Evolutionary conservation across 1,139 yeast species (phyloP), one percentile per base, ranked within the genome.

Genomic region (Pneumocystis canis): DNA sequence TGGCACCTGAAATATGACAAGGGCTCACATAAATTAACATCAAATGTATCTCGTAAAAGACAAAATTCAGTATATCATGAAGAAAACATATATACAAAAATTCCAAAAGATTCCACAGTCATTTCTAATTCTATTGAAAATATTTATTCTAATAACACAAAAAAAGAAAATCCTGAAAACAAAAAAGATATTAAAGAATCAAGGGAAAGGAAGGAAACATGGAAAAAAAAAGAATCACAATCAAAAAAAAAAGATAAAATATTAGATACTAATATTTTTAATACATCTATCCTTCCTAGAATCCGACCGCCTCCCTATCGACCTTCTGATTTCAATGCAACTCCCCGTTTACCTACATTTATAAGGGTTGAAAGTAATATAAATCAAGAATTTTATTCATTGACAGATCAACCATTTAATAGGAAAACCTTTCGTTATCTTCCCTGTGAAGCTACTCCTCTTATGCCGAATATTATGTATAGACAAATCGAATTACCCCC

Each of bases 351-450:
- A 20, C 72, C 72, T n/a, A 63, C 62, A 37, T 62, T 67, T 54
- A 56, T 65, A 20, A 61, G 66, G 5, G 61, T 66, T 5, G 60
- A 61, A 31, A 60, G 63, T 16, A 37, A 62, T 33, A 58, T 40
- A 37, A 59, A 35, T 35, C 63, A 65, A 11, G 35, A 63, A 11
- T 80, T 83, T 68, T 80, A 72, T 67, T 75, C 76, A 41, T 77
- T 82, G 18, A 95, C 87, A 56, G 97, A 89, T 65, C 82, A 83
- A 62, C 97, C 97, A 0, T 77, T 82, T 67, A 89, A 89, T 72
- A 80, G 84, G 68, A 76, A 95, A 63, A 94, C 96, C 0, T 92
- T 85, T 76, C 83, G 89, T 66, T 92, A 90, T 73, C 78, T 82
- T 63, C 84, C 90, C 40, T 88, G 96, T 71, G 80, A 84, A 9